Evolutionary conservation across 2,329 filamentous ascomycete species (phyloP).

Genomic region (Myotisia sp.): DNA sequence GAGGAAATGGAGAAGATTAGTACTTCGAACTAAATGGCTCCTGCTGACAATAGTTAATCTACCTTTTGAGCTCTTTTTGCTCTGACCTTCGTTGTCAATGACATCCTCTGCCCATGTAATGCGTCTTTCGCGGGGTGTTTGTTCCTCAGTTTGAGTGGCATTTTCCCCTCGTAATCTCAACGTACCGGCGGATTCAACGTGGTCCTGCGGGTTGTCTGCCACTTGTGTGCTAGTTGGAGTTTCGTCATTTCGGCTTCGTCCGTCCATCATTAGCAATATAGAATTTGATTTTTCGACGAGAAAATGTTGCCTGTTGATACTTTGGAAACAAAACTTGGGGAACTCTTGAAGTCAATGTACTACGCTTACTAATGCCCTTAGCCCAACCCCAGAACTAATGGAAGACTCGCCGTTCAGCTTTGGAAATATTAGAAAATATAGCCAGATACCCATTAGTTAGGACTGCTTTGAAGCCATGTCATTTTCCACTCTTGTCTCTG

Average conservation of each 20-base stretch:
- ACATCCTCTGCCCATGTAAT: constrained; percentile 91
- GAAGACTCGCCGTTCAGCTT: too few relatives aligned
- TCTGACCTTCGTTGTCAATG: constrained; percentile 87
- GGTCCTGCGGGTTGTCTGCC: not conserved
- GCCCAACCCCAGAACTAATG: too few relatives aligned
- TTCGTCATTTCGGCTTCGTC: too few relatives aligned
- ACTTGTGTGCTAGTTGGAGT: constrained; percentile 2
- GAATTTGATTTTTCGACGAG: too few relatives aligned
- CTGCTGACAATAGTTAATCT: constrained; percentile 14
- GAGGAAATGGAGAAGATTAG: not conserved
- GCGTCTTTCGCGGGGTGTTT: constrained; percentile 22
- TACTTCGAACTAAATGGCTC: not conserved
- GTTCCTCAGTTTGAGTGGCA: not conserved
- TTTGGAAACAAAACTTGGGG: too few relatives aligned
- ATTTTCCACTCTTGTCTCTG: constrained; percentile 37
- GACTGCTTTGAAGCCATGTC: constrained; percentile 35
- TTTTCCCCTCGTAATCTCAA: constrained; percentile 11
- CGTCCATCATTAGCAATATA: too few relatives aligned
- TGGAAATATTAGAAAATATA: too few relatives aligned
- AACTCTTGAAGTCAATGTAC: too few relatives aligned
- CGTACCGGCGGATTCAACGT: constrained; percentile 7
- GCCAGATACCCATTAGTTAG: too few relatives aligned
- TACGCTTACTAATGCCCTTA: too few relatives aligned
- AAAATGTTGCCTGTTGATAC: too few relatives aligned
- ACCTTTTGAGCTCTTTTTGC: constrained; percentile 92